These are phyloP conservation scores for Fusarium tjaetaba DNA, from an alignment of 2,329 filamentous ascomycete genomes.

Conservation along the genomic window DNA sequence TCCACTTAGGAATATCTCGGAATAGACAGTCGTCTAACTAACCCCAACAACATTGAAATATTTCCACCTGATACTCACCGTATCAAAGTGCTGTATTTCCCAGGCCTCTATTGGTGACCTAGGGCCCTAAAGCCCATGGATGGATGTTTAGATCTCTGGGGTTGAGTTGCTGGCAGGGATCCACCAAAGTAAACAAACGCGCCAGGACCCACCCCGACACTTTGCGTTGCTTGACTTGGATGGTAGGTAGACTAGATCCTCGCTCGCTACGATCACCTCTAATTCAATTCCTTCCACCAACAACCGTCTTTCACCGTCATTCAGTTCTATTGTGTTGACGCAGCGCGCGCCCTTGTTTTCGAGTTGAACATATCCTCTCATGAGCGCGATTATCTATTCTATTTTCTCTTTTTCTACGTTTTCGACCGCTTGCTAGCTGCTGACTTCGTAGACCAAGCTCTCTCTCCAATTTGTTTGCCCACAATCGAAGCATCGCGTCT, in stretches of 20 bases:
- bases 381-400: constrained; percentile 31
- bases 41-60: not conserved
- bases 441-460: not conserved
- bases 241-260: constrained; percentile 1
- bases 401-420: not conserved
- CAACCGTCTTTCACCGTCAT: constrained; percentile 14
- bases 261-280: constrained; percentile 10
- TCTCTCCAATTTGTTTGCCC: not conserved
- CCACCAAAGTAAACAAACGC: constrained; percentile 51
- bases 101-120: not conserved
- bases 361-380: constrained; percentile 24
- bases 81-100: not conserved
- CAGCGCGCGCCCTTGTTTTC: constrained; percentile 8
- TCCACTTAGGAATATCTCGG: not conserved
- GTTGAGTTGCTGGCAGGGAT: constrained; percentile 4
- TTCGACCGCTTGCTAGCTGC: constrained; percentile 12
- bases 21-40: not conserved
- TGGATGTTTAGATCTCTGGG: constrained; percentile 30
- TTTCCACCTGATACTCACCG: not conserved
- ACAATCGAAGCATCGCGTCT: constrained; percentile 34
- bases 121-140: constrained; percentile 4
- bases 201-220: constrained; percentile 39
- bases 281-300: constrained; percentile 35
- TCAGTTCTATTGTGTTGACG: constrained; percentile 2
- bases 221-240: constrained; percentile 12